Evolutionary conservation across 306 rosid genomes (phyloP).

Genomic region (Crotalaria pallida): DNA sequence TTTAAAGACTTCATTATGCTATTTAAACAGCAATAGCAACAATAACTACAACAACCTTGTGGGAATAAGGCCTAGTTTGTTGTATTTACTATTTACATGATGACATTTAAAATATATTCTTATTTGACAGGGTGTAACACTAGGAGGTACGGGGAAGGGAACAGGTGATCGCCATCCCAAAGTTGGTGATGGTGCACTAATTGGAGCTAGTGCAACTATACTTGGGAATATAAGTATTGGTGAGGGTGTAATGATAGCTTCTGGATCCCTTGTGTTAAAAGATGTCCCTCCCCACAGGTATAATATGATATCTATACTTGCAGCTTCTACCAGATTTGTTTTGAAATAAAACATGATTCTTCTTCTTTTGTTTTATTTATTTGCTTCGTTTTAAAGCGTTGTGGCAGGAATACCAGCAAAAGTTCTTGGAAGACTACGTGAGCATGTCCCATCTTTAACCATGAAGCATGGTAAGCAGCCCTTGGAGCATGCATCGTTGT

Average conservation of each 20-base stretch:
- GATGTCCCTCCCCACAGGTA: constrained; percentile 79
- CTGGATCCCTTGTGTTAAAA: constrained; percentile 83
- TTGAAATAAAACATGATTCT: constrained; percentile 3
- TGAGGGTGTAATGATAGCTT: constrained; percentile 81
- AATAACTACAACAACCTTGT: too few species aligned
- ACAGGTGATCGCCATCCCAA: constrained; percentile 89
- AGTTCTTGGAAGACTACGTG: constrained; percentile 60
- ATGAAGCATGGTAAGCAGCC: constrained; percentile 88
- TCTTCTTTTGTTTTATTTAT: not conserved
- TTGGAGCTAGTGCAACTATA: constrained; percentile 79
- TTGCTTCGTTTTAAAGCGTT: constrained; percentile 46
- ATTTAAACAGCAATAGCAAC: too few species aligned
- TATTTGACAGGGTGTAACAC: constrained; percentile 74
- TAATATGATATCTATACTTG: constrained; percentile 7
- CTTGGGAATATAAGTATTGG: constrained; percentile 89
- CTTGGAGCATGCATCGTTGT: not conserved
- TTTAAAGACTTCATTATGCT: not conserved
- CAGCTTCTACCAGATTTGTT: not conserved
- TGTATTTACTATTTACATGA: too few species aligned
- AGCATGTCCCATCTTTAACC: constrained; percentile 71
- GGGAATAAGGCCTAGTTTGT: too few species aligned
- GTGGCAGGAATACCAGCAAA: constrained; percentile 88
- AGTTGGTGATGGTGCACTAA: constrained; percentile 85
- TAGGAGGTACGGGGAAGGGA: constrained; percentile 91
- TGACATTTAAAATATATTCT: not conserved